phyloP scores from a whole-genome alignment of 192 early-diverging fungal species.

The Podila epicladia region DNA sequence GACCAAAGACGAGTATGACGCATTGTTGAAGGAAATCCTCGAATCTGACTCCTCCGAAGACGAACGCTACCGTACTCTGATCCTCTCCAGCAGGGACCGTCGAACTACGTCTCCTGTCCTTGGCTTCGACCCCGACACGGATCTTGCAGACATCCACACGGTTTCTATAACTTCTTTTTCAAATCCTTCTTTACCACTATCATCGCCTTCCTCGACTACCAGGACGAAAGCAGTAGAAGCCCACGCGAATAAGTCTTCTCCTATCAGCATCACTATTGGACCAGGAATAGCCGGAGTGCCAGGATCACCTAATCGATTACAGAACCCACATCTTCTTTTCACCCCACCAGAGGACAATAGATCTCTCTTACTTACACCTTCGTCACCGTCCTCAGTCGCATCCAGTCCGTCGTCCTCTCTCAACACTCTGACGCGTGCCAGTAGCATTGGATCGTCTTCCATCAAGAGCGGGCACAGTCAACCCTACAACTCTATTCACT shows the following conservation, averaged over 20 bases:
- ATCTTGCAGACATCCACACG: slow-evolving; percentile 21
- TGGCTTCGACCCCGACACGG: slow-evolving; percentile 24
- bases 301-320: not conserved
- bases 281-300: slow-evolving; percentile 6
- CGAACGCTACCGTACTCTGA: slow-evolving; percentile 29
- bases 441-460: slow-evolving; percentile 29
- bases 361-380: slow-evolving; percentile 29
- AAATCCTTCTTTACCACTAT: not conserved
- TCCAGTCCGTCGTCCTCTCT: slow-evolving; percentile 40
- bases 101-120: not conserved
- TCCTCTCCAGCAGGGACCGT: slow-evolving; percentile 25
- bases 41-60: slow-evolving; percentile 61
- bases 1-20: slow-evolving; percentile 60
- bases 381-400: slow-evolving; percentile 35
- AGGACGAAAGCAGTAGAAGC: slow-evolving; percentile 3
- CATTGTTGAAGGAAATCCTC: slow-evolving; percentile 61
- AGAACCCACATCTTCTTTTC: slow-evolving; percentile 2
- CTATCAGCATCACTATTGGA: slow-evolving; percentile 33
- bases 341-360: slow-evolving; percentile 6
- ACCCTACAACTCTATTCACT: slow-evolving; percentile 8
- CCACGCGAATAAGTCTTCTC: not conserved
- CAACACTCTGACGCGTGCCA: slow-evolving; percentile 42
- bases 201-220: not conserved
- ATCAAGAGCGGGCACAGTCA: slow-evolving; percentile 16
- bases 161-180: slow-evolving; percentile 11